Conservation (phyloP, 441 rosid species). For the Daphne laureola region DNA sequence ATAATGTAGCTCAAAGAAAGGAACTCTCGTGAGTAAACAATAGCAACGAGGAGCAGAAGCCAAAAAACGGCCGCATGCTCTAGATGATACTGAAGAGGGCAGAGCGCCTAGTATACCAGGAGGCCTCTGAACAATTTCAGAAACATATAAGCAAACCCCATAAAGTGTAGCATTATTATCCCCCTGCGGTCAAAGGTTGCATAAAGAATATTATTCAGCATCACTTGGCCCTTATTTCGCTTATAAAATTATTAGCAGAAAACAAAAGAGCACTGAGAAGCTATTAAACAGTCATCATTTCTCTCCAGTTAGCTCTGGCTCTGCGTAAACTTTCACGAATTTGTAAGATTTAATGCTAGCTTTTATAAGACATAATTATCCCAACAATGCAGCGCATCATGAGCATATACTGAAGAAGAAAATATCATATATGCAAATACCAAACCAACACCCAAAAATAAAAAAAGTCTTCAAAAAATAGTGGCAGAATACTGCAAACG, state of each 20-base stretch:
- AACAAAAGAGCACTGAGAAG: constrained; percentile 7
- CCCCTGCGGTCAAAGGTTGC: constrained; percentile 53
- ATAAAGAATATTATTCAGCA: constrained; percentile 17
- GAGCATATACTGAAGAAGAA: too few relatives aligned
- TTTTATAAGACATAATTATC: too few relatives aligned
- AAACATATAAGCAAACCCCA: constrained; percentile 86
- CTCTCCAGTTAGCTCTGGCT: background rate
- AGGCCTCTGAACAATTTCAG: constrained; percentile 91
- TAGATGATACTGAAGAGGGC: constrained; percentile 43
- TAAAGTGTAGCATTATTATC: constrained; percentile 87
- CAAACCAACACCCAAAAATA: background rate
- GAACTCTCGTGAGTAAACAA: constrained; percentile 84
- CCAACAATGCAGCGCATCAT: too few relatives aligned
- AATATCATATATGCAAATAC: background rate
- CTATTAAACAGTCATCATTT: background rate
- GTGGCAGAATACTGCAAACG: constrained; percentile 3
- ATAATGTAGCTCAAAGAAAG: constrained; percentile 92
- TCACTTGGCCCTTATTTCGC: constrained; percentile 11
- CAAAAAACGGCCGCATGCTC: constrained; percentile 64
- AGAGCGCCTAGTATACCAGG: constrained; percentile 70
- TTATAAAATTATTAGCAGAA: constrained; percentile 2
- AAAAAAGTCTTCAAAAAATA: background rate
- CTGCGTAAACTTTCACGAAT: constrained; percentile 1
- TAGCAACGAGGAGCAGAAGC: constrained; percentile 99
- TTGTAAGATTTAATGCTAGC: background rate